These are phyloP conservation scores for Persicaria tinctoria DNA, from an alignment of 148 eudicot genomes.

Conservation along the genomic window DNA sequence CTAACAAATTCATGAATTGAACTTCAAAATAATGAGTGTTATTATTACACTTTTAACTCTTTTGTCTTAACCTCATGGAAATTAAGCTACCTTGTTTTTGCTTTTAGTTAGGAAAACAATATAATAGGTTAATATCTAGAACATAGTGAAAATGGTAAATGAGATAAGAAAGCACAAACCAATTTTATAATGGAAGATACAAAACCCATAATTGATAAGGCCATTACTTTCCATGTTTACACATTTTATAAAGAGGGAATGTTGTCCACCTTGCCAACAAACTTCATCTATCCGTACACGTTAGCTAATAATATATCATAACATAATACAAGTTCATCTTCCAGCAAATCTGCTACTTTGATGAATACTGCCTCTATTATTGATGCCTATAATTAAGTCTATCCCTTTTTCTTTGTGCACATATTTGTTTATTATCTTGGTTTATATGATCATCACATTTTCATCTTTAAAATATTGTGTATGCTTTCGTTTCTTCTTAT, in stretches of 20 bases:
- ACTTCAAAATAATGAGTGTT: too few species aligned
- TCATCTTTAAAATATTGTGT: background rate
- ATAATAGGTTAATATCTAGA: background rate
- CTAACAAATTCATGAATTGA: too few species aligned
- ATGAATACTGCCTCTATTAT: background rate
- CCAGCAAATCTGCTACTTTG: background rate
- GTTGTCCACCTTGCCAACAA: constrained; percentile 12
- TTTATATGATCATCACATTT: background rate
- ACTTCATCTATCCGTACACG: constrained; percentile 7
- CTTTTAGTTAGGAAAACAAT: background rate
- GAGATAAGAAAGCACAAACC: constrained; percentile 1
- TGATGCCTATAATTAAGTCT: background rate
- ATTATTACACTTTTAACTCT: too few species aligned
- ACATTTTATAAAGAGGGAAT: constrained; percentile 3
- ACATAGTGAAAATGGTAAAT: background rate
- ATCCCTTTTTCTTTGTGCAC: background rate
- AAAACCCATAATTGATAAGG: background rate
- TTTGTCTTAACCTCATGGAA: too few species aligned
- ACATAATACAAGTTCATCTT: background rate
- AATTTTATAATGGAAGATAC: background rate
- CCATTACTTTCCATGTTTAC: constrained; percentile 6
- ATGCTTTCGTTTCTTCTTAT: background rate
- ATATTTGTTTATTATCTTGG: background rate
- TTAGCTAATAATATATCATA: background rate
- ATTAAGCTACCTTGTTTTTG: background rate